Conservation (phyloP, 2,329 filamentous ascomycete genomes). For the Botrytis pseudocinerea region DNA sequence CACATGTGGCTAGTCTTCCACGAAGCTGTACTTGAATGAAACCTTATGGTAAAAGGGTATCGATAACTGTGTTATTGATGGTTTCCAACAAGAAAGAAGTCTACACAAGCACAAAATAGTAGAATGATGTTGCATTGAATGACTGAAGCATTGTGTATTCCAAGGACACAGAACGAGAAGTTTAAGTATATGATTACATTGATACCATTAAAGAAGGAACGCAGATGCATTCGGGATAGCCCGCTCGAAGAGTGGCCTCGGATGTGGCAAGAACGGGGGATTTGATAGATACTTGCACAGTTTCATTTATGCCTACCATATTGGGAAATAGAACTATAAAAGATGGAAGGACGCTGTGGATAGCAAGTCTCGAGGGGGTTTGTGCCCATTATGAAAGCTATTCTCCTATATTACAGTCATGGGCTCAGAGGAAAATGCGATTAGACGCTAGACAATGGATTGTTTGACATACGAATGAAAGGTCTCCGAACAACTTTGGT, state of each 20-base stretch:
- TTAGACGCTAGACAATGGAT: not conserved
- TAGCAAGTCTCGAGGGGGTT: not conserved
- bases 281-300: not conserved
- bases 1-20: not conserved
- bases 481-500: not conserved
- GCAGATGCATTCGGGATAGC: not conserved
- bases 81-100: not conserved
- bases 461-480: not conserved
- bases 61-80: not conserved
- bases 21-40: not conserved
- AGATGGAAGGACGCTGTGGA: not conserved
- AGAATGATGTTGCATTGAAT: not conserved
- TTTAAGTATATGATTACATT: not conserved
- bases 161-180: not conserved
- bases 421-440: not conserved
- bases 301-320: not conserved
- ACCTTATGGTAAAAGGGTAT: not conserved
- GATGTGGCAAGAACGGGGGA: not conserved
- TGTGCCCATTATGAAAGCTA: not conserved
- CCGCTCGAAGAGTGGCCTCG: not conserved
- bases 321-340: not conserved
- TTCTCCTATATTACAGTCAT: too few species aligned
- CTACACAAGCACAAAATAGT: not conserved
- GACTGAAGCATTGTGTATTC: not conserved
- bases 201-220: not conserved